Base-by-base conservation (phyloP, 1,284 basidiomycete genomes). In the Thecaphora thlaspeos region DNA sequence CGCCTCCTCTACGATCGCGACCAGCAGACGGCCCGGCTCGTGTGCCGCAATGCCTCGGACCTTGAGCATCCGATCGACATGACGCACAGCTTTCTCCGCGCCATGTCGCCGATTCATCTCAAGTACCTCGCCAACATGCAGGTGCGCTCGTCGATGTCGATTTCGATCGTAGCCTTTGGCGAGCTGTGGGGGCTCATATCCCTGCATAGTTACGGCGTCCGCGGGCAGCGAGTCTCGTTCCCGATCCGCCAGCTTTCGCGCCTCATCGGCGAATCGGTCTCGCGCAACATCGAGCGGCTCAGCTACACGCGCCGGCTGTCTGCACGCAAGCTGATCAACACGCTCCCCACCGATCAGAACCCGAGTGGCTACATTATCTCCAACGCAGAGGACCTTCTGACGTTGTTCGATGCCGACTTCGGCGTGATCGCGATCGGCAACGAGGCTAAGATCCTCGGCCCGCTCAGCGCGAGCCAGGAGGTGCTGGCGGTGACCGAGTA, bases 81-180 rank as follows among this genome's bases (percentile, higher is more conserved):
- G 89, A 91, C 90, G 0, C 88, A 91, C 76, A 88, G 86, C 57
- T 89, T 88, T 73, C 81, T 92, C 14, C 85, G 90, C 17, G 89
- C 90, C 2, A 92, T 92, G 89, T 89, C 88, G 70, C 90, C 90
- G 2, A 90, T 92, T 50, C 90, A 92, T 75, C 80, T 90, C 68
- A 87, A 90, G 80, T 92, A 76, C 48, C 68, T 78, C 24, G 76
- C 60, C 45, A 79, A 79, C 62, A 79, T 79, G 78, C 75, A 77
- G 24, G 78, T 79, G 1, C 61, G 71, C 22, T 70, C 74, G 18
- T 70, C 69, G 46, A 75, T 76, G 63, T 73, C 68, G 11, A 70
- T 75, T 84, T 91, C 89, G 9, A 89, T 92, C 69, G 85, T 89
- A 74, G 88, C 88, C 0, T 92, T 91, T 69, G 88, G 87, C 34